Conservation (phyloP, 345 rosid species). For the Cardiospermum halicacabum region DNA sequence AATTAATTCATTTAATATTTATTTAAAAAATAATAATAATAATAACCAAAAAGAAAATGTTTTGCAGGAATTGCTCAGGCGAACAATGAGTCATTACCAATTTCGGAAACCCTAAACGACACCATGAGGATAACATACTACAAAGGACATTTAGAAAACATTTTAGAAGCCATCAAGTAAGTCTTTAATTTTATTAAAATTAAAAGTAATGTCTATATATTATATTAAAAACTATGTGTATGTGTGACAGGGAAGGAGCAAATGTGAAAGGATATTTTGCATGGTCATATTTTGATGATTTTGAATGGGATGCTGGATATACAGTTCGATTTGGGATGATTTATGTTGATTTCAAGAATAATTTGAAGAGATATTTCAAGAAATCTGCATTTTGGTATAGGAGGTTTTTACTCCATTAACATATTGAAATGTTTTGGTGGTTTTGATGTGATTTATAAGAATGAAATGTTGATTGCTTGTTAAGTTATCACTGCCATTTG, state of each 20-base stretch:
- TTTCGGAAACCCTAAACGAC: conserved; percentile 25
- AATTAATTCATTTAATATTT: not conserved
- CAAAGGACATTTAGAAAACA: conserved; percentile 25
- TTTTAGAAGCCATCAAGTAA: conserved; percentile 33
- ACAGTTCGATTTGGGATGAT: conserved; percentile 35
- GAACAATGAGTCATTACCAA: conserved; percentile 28
- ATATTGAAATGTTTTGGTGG: too few species aligned
- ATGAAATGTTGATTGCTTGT: too few species aligned
- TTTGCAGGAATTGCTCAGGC: conserved; percentile 27
- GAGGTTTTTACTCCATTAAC: conserved; percentile 19
- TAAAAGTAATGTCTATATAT: too few species aligned
- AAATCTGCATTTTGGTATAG: conserved; percentile 39
- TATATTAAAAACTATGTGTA: not conserved
- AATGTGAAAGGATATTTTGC: conserved; percentile 7
- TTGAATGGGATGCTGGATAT: conserved; percentile 40
- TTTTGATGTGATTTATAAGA: too few species aligned
- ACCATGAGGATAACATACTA: conserved; percentile 33
- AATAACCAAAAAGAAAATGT: not conserved
- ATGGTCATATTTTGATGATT: conserved; percentile 42
- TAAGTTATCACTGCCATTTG: too few species aligned
- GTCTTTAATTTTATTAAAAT: conserved; percentile 7
- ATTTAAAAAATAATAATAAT: too few species aligned
- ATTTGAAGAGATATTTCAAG: conserved; percentile 36
- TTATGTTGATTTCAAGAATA: conserved; percentile 35
- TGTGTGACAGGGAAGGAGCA: conserved; percentile 29